Conservation (phyloP, 148 eudicot species). For the Rhododendron williamsianum region DNA sequence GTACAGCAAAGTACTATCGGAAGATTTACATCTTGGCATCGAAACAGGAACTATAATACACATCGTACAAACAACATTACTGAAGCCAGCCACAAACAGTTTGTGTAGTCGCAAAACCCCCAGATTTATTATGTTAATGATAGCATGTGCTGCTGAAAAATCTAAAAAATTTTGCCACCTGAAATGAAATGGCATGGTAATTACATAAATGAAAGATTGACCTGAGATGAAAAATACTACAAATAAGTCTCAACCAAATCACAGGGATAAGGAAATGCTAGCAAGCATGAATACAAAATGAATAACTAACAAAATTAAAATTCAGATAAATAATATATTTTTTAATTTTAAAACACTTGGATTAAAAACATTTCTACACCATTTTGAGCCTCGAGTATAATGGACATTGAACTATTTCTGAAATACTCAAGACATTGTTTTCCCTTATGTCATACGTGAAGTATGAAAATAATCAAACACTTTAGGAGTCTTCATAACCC, state of each 20-base stretch:
- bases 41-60: constrained; percentile 1
- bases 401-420: not conserved
- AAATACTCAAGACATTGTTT: not conserved
- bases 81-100: not conserved
- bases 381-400: not conserved
- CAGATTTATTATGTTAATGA: not conserved
- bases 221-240: not conserved
- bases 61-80: constrained; percentile 9
- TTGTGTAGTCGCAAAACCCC: not conserved
- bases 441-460: not conserved
- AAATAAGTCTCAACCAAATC: not conserved
- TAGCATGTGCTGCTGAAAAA: not conserved
- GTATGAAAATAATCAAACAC: not conserved
- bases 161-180: not conserved
- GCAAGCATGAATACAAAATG: not conserved
- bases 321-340: not conserved
- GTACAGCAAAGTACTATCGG: constrained; percentile 5
- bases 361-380: not conserved
- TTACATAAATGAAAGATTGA: not conserved
- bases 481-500: not conserved
- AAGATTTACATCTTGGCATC: not conserved
- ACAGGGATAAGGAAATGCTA: not conserved
- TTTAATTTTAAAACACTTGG: not conserved
- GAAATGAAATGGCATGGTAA: not conserved
- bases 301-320: not conserved